Evolutionary conservation across 2,329 filamentous ascomycete genomes (phyloP), one percentile per base, ranked within the genome.

Genomic region (Zelopaecilomyces penicillatus): DNA sequence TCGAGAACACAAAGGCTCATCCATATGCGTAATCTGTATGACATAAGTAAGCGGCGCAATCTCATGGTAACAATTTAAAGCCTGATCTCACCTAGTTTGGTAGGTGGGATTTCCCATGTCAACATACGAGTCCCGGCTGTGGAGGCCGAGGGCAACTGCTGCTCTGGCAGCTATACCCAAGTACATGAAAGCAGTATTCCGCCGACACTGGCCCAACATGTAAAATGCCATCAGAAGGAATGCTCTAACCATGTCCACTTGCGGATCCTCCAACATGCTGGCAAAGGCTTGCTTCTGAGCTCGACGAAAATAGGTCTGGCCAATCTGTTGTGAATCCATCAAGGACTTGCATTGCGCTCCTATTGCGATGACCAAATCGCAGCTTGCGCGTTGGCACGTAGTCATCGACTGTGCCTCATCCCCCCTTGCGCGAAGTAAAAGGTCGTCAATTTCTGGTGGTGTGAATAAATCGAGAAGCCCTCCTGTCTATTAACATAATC

Each of bases 181-280:
- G 44, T 82, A 82, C 74, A 82, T 80, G 43, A 79, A 82, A 0
- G 78, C 78, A 0, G 77, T 68, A 45, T 80, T 80, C 6, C 76
- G 65, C 30, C 74, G 73, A 42, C 76, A 80, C 4, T 74, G 73
- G 0, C 74, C 75, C 3, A 78, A 65, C 69, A 79, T 75, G 50
- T 78, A 80, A 49, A 78, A 78, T 0, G 75, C 68, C 70, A 80
- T 74, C 11, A 80, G 61, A 0, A 78, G 57, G 48, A 78, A 80
- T 0, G 65, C 61, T 11, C 72, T 63, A 4, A 76, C 69, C 53
- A 78, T 63, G 39, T 75, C 66, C 8, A 78, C 58, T 33, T 71
- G 76, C 0, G 75, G 75, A 46, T 76, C 70, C 49, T 73, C 69
- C 0, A 78, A 60, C 61, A 76, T 74, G 5, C 67, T 68, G 10